phyloP scores from a whole-genome alignment of 2,329 filamentous ascomycete genomes.

The Cladosporium austrohemisphaericum region DNA sequence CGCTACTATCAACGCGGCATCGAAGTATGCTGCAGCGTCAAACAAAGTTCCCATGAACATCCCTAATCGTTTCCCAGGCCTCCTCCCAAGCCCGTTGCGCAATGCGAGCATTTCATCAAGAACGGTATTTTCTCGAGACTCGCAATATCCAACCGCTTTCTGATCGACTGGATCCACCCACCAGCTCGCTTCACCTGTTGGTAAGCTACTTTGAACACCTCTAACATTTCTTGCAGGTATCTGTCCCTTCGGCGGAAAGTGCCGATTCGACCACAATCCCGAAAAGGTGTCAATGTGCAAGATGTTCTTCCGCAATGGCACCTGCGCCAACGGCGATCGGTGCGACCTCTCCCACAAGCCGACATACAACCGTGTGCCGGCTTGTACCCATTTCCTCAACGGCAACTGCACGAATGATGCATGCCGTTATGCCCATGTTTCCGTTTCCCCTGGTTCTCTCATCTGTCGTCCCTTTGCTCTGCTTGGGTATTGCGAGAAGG shows the following conservation, averaged over 20 bases:
- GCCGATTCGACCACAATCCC: slow-evolving; percentile 78
- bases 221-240: slow-evolving; percentile 58
- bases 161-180: slow-evolving; percentile 1
- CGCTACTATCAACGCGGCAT: slow-evolving; percentile 14
- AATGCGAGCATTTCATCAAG: slow-evolving; percentile 34
- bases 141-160: slow-evolving; percentile 3
- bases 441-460: slow-evolving; percentile 69
- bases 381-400: slow-evolving; percentile 84
- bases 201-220: slow-evolving; percentile 20
- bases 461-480: slow-evolving; percentile 83
- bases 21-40: neutral
- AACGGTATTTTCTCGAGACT: slow-evolving; percentile 26
- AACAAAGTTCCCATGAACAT: neutral
- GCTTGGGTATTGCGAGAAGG: slow-evolving; percentile 84
- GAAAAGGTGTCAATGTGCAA: slow-evolving; percentile 88
- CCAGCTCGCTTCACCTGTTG: slow-evolving; percentile 12
- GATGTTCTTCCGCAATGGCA: slow-evolving; percentile 73
- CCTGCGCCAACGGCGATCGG: slow-evolving; percentile 69
- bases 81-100: slow-evolving; percentile 18
- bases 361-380: slow-evolving; percentile 76
- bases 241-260: slow-evolving; percentile 76
- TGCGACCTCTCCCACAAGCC: slow-evolving; percentile 91
- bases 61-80: slow-evolving; percentile 16
- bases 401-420: slow-evolving; percentile 83
- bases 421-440: slow-evolving; percentile 83